Percentiles rank a stretch among this genome's conserved stretches.
These are phyloP conservation scores for Candida saitoana DNA, from an alignment of 805 yeast genomes.

Conservation along the genomic window DNA sequence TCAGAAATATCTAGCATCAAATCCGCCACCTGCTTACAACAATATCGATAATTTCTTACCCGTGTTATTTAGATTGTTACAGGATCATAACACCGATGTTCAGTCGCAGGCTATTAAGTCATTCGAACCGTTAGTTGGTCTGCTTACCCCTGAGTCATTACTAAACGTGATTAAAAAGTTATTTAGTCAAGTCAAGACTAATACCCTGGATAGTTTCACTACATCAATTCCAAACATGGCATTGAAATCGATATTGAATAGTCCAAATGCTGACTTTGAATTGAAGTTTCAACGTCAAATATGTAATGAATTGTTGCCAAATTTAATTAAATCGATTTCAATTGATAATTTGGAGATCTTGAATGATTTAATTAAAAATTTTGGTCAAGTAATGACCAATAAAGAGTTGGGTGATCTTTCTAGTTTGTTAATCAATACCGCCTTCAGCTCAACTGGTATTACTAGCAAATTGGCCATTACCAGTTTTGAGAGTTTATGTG, in stretches of 20 bases:
- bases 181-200: slow-evolving; percentile 17
- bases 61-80: slow-evolving; percentile 41
- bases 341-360: slow-evolving; percentile 62
- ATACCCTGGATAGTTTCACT: slow-evolving; percentile 27
- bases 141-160: slow-evolving; percentile 27
- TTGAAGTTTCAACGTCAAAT: slow-evolving; percentile 23
- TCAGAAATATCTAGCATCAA: slow-evolving; percentile 36
- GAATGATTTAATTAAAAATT: slow-evolving; percentile 49
- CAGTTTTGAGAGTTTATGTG: slow-evolving; percentile 44
- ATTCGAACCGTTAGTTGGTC: slow-evolving; percentile 43
- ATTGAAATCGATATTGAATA: slow-evolving; percentile 40
- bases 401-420: slow-evolving; percentile 29
- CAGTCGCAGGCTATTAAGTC: slow-evolving; percentile 70
- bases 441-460: slow-evolving; percentile 39
- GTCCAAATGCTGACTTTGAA: slow-evolving; percentile 22
- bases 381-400: slow-evolving; percentile 40
- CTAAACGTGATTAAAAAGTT: slow-evolving; percentile 28
- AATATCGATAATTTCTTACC: slow-evolving; percentile 34
- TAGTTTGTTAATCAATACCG: slow-evolving; percentile 28
- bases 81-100: slow-evolving; percentile 67
- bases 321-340: slow-evolving; percentile 29
- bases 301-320: slow-evolving; percentile 37
- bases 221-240: slow-evolving; percentile 54
- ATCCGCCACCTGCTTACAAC: slow-evolving; percentile 19
- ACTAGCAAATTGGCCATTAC: slow-evolving; percentile 47